phyloP scores from a whole-genome alignment of 2,329 filamentous ascomycete genomes.

The Pseudopyricularia cyperi region DNA sequence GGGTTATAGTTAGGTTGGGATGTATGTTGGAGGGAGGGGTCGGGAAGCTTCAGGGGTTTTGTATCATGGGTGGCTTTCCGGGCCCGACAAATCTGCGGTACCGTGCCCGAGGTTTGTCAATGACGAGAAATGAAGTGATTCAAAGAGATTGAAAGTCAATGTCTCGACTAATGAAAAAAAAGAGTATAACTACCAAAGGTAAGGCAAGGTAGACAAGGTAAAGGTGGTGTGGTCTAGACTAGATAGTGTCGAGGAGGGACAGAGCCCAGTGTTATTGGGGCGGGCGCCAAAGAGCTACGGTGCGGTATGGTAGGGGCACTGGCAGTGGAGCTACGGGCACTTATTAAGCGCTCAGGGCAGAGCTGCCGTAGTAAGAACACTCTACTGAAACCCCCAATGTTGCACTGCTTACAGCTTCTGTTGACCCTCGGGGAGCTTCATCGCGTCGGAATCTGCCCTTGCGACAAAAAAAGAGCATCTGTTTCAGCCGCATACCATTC shows the following conservation, averaged over 20 bases:
- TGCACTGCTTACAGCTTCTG: not conserved
- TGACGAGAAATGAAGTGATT: not conserved
- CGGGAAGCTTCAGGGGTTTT: not conserved
- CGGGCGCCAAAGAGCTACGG: too few species aligned
- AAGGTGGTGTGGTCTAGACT: not conserved
- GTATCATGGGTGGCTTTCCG: not conserved
- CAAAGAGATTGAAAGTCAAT: not conserved
- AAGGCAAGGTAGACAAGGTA: not conserved
- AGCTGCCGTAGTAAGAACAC: not conserved
- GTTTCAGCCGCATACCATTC: not conserved
- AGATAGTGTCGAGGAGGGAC: too few species aligned
- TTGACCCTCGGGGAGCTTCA: not conserved
- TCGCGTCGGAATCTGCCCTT: not conserved
- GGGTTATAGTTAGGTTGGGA: not conserved
- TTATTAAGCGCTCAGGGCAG: not conserved
- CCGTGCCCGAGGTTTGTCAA: not conserved
- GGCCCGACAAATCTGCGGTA: not conserved
- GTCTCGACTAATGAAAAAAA: not conserved
- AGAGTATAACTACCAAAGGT: not conserved
- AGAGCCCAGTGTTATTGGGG: too few species aligned
- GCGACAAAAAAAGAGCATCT: not conserved
- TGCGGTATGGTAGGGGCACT: not conserved
- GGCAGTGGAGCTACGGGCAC: not conserved
- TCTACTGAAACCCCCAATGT: not conserved
- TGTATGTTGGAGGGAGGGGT: not conserved